Evolutionary conservation across 2,329 filamentous ascomycete genomes (phyloP).

Genomic region (Hypomyces rosellus): DNA sequence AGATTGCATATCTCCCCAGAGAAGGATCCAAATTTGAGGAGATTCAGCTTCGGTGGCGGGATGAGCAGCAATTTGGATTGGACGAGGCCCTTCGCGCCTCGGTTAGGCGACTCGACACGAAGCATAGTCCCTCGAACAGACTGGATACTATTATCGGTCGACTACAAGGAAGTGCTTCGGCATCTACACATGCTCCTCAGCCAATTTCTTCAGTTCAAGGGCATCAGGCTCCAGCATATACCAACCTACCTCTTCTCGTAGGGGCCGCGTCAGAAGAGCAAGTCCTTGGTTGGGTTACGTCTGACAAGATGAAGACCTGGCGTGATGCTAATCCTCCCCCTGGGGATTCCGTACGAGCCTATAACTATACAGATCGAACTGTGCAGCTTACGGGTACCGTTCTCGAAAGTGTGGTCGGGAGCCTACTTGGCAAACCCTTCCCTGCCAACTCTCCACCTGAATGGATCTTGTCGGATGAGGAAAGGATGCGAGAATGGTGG

Average conservation of each 20-base stretch:
- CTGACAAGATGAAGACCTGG: conserved; percentile 39
- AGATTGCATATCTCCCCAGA: conserved; percentile 31
- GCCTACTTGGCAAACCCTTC: conserved; percentile 40
- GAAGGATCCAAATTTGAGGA: conserved; percentile 40
- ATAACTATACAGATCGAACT: conserved; percentile 37
- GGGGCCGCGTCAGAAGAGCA: conserved; percentile 34
- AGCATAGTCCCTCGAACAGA: conserved; percentile 28
- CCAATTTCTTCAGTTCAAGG: conserved; percentile 7
- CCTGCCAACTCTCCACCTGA: conserved; percentile 46
- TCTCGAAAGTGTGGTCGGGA: conserved; percentile 37
- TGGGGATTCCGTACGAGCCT: conserved; percentile 23
- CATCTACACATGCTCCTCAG: conserved; percentile 13
- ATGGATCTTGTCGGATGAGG: conserved; percentile 42
- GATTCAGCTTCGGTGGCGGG: conserved; percentile 43
- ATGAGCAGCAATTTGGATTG: conserved; percentile 39
- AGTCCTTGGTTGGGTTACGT: conserved; percentile 37
- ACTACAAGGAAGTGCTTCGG: conserved; percentile 20
- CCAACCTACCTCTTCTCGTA: conserved; percentile 24
- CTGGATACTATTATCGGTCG: conserved; percentile 36
- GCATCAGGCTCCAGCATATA: conserved; percentile 9
- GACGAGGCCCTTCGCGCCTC: conserved; percentile 38
- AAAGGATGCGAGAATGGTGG: conserved; percentile 47
- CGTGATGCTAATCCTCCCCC: conserved; percentile 34
- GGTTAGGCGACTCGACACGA: conserved; percentile 36
- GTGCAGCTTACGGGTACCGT: conserved; percentile 37